Percentiles rank a stretch among this genome's conserved stretches.
phyloP scores from a whole-genome alignment of 1,284 basidiomycete species.

The Pseudozyma sp. region DNA sequence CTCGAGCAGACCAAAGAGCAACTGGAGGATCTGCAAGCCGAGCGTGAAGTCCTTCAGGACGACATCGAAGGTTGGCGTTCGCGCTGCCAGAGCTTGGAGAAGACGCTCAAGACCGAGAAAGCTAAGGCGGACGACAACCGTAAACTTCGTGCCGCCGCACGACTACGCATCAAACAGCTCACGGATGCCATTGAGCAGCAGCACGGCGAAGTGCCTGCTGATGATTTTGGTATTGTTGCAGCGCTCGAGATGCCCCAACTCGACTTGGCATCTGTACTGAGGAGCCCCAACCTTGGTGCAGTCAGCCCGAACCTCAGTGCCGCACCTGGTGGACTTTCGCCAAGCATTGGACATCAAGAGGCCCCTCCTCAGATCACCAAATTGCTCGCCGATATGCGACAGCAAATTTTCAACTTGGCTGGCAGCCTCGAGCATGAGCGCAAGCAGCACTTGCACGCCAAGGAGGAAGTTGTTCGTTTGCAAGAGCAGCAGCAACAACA shows the following conservation, averaged over 20 bases:
- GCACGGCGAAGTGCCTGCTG: slow-evolving; percentile 28
- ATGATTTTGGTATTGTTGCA: slow-evolving; percentile 37
- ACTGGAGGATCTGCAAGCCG: slow-evolving; percentile 59
- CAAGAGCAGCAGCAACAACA: slow-evolving; percentile 19
- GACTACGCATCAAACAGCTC: slow-evolving; percentile 54
- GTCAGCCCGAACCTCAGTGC: slow-evolving; percentile 29
- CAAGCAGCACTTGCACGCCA: slow-evolving; percentile 56
- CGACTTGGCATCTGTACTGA: slow-evolving; percentile 36
- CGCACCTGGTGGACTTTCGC: slow-evolving; percentile 38
- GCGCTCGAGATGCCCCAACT: slow-evolving; percentile 43
- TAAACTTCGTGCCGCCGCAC: slow-evolving; percentile 43
- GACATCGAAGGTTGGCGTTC: slow-evolving; percentile 67
- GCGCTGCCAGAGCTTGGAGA: slow-evolving; percentile 62
- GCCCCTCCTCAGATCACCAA: slow-evolving; percentile 58
- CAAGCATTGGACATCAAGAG: slow-evolving; percentile 33
- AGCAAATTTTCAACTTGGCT: slow-evolving; percentile 68
- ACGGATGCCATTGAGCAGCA: slow-evolving; percentile 40
- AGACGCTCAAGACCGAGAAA: slow-evolving; percentile 56
- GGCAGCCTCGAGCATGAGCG: slow-evolving; percentile 65
- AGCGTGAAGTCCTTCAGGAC: slow-evolving; percentile 64
- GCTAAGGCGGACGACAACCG: slow-evolving; percentile 53
- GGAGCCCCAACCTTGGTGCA: slow-evolving; percentile 51
- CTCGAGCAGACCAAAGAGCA: slow-evolving; percentile 31
- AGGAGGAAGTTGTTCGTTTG: slow-evolving; percentile 46
- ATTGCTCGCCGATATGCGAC: slow-evolving; percentile 66